phyloP scores from a whole-genome alignment of 208 protist species.

The Crithidia bombi region DNA sequence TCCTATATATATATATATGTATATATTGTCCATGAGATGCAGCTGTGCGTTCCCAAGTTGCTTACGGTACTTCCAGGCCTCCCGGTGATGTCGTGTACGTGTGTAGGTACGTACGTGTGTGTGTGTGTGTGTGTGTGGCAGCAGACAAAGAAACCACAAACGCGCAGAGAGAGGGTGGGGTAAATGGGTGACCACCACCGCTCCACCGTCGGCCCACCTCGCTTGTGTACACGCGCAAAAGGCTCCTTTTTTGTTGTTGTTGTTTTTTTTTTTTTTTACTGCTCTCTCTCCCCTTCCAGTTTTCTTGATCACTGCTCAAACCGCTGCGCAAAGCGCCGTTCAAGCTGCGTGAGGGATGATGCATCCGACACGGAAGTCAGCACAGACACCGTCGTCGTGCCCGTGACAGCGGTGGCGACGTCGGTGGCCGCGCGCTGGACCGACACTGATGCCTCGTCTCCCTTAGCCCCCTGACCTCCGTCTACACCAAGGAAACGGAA shows the following conservation, averaged over 20 bases:
- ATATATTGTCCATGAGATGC: too few species aligned
- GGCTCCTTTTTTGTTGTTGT: conserved; percentile 6
- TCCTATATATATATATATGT: too few species aligned
- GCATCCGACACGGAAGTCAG: conserved; percentile 22
- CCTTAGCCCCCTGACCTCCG: background rate
- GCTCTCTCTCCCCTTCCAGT: background rate
- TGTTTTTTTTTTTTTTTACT: background rate
- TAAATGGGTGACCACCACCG: too few species aligned
- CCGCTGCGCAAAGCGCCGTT: conserved; percentile 20
- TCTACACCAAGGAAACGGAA: too few species aligned
- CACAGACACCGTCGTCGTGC: conserved; percentile 12
- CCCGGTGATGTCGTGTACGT: background rate
- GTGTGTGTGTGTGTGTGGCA: conserved; percentile 14
- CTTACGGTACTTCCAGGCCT: too few species aligned
- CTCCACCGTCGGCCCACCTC: too few species aligned
- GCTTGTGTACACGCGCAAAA: background rate
- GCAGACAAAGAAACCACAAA: too few species aligned
- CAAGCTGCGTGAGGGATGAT: conserved; percentile 37
- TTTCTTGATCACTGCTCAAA: conserved; percentile 21
- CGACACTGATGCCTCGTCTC: background rate
- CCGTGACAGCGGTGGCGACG: background rate
- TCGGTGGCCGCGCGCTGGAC: background rate
- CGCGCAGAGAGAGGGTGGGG: too few species aligned
- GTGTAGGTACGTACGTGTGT: conserved; percentile 3
- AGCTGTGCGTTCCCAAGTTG: too few species aligned